Base-by-base conservation (phyloP, 257 asterid genomes). In the Solanum bulbocastanum region DNA sequence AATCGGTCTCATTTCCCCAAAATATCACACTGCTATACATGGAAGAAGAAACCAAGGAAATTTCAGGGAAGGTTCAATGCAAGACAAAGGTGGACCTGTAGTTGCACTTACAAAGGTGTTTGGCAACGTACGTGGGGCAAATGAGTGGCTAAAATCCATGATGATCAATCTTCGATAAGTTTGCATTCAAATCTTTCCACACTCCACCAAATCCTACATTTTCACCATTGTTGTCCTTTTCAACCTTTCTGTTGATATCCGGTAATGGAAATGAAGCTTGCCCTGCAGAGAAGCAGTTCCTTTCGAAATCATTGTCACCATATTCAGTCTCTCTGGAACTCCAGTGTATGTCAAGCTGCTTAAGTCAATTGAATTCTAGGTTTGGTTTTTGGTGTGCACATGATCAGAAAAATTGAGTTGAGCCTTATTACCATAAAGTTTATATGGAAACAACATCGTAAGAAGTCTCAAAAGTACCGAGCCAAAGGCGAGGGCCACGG, bases 141-240 rank as follows among this genome's bases (percentile, higher is more conserved):
- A 83, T 94, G 99, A 98, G 98, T 75, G 20, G 94, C 98, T 13
- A 96, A 94, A 89, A 96, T 96, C 3, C 97, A 98, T 30, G 98
- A 98, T 30, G 98, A n/a, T 91, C 93, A 22, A 87, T 62, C 62
- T 88, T 92, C 18, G 88, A 91, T 76, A 89, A 68, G 25, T 75
- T 52, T 18, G 83, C 82, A 33, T 84, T 84, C 82, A 89, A 83
- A 20, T 78, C 46, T 69, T 60, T 74, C 71, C 87, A 86, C 49
- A 44, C 36, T 35, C 83, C 69, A 40, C 27, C 83, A 52, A 52
- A 44, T 44, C 49, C 76, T 27, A 32, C 32, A 65, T 36, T 49
- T 75, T 75, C 20, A 75, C 11, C n/a, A 78, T 15, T 42, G 84
- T 25, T 40, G 11, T 42, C 60, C 8, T 42, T 25, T 23, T 39